Base-by-base conservation (phyloP, 192 early-diverging fungal genomes). In the Coemansia sp. region DNA sequence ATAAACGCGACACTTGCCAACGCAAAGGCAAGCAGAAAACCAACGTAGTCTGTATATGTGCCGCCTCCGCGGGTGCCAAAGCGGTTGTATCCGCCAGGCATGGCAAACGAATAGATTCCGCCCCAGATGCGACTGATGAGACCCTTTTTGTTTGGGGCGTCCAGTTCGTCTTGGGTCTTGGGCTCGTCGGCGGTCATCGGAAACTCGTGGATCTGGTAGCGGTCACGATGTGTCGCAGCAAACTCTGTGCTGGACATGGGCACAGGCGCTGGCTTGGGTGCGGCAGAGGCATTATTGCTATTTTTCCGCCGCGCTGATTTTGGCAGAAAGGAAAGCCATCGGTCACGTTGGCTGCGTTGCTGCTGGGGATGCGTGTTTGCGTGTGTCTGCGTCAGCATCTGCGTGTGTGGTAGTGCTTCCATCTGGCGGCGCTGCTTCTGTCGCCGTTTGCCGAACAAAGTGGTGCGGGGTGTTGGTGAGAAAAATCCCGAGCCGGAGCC, bases 81-180 rank as follows among this genome's bases (percentile, higher is more conserved):
- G 32, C 79, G 73, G 71, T 82, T 82, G 52, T 70, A 64, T 16
- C 79, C 73, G 64, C 79, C 79, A 3, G 79, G 73, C 70, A 76
- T 67, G 42, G 76, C 59, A 64, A 82, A 76, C 45, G 56, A n/a
- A 12, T 48, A 22, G 38, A 56, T 22, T 18, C 56, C 64, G 11
- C 3, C 55, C 59, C 59, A 60, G 59, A 60, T 48, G 38, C 59
- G 59, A 14, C 59, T 60, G 42, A 28, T 42, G 20, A 60, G 8
- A 3, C 59, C 25, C 38, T 20, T 22, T 11, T 29, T 36, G 33
- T 34, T 32, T 34, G 17, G 4, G 2, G 59, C 42, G 3, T 28
- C 25, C 10, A 7, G 22, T 10, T 40, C 28, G 25, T 4, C 40
- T 5, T 17, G 17, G 42, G 18, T 4, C 59, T 60, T 60, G 38